Evolutionary conservation across 1,139 yeast species (phyloP).

Genomic region (Petasospora rhodanensis): DNA sequence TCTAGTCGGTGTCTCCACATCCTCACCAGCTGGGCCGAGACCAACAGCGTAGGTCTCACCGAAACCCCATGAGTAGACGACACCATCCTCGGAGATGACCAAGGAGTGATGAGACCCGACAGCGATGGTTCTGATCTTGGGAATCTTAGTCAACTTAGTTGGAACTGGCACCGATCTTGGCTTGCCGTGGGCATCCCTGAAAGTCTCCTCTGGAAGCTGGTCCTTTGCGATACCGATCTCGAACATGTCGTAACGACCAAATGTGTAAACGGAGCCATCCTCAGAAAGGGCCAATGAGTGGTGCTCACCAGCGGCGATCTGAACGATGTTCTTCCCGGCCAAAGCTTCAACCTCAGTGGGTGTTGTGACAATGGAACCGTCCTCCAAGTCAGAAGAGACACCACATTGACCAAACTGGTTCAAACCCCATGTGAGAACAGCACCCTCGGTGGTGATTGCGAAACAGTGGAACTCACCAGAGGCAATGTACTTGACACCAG

Average conservation of each 20-base stretch:
- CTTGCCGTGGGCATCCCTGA: constrained; percentile 72
- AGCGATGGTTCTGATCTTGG: constrained; percentile 60
- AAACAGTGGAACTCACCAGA: constrained; percentile 96
- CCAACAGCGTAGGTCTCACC: constrained; percentile 97
- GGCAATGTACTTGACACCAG: constrained; percentile 72
- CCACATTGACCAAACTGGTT: constrained; percentile 98
- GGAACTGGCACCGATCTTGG: constrained; percentile 88
- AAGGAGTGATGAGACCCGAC: constrained; percentile 91
- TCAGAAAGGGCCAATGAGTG: constrained; percentile 75
- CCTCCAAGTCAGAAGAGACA: constrained; percentile 60
- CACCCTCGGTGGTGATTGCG: constrained; percentile 73
- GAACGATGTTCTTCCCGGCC: constrained; percentile 49
- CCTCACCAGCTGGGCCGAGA: constrained; percentile 87
- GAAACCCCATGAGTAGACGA: constrained; percentile 94
- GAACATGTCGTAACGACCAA: constrained; percentile 92
- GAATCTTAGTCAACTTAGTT: constrained; percentile 56
- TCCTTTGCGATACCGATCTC: constrained; percentile 76
- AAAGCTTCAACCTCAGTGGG: constrained; percentile 70
- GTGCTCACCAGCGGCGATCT: constrained; percentile 91
- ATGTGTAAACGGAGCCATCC: constrained; percentile 69
- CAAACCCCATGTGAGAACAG: constrained; percentile 86
- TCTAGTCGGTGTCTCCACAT: constrained; percentile 79
- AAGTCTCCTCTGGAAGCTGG: constrained; percentile 63
- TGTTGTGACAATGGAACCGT: constrained; percentile 72
- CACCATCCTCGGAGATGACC: constrained; percentile 80